Evolutionary conservation across 1,139 yeast genomes (phyloP).

Genomic region (Kodamaea sp.): DNA sequence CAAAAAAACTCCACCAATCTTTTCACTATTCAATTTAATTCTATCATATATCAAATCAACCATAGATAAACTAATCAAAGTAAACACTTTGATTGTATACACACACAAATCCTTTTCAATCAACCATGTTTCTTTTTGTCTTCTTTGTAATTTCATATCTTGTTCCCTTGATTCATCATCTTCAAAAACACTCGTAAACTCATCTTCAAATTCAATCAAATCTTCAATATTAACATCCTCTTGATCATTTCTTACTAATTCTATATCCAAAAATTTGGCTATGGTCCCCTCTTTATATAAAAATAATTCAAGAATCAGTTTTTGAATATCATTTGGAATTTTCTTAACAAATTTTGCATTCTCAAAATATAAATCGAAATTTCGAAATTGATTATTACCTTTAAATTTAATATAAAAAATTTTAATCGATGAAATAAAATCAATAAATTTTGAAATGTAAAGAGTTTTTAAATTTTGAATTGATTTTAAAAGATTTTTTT

Average conservation of each 20-base stretch:
- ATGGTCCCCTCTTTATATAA: conserved; percentile 33
- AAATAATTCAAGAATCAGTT: conserved; percentile 26
- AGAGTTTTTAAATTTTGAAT: conserved; percentile 22
- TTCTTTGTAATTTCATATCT: conserved; percentile 9
- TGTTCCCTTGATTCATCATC: conserved; percentile 9
- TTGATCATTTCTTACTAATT: conserved; percentile 51
- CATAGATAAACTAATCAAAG: conserved; percentile 40
- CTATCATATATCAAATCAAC: conserved; percentile 35
- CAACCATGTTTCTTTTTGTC: conserved; percentile 24
- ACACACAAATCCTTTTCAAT: conserved; percentile 49
- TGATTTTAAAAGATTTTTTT: background rate
- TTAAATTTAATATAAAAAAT: conserved; percentile 32
- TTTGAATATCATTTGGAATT: conserved; percentile 24
- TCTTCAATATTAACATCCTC: conserved; percentile 58
- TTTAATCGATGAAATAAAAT: conserved; percentile 31
- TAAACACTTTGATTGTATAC: conserved; percentile 47
- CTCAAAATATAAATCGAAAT: conserved; percentile 28
- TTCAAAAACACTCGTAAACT: conserved; percentile 6
- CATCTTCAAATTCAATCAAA: conserved; percentile 15
- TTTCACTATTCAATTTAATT: conserved; percentile 43
- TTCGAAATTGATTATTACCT: conserved; percentile 21
- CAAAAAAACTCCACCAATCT: conserved; percentile 42
- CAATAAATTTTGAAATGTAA: conserved; percentile 27
- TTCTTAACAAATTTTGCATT: conserved; percentile 14
- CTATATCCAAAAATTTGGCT: conserved; percentile 25